Evolutionary conservation across 768 basidiomycete species (phyloP).

Genomic region (Steccherinum ochraceum): DNA sequence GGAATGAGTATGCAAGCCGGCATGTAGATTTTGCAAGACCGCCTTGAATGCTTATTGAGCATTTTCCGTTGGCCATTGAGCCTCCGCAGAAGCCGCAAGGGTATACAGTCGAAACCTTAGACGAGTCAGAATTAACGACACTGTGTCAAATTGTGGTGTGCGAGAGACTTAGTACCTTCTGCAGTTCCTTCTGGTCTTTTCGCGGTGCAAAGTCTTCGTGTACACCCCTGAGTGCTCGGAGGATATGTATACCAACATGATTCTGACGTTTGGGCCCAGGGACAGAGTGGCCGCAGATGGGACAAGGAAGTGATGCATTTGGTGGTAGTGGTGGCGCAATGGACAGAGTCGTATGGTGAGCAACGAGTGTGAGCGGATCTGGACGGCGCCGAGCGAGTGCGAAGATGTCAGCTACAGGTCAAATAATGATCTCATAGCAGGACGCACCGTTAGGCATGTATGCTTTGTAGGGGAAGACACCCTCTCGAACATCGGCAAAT

Average conservation of each 20-base stretch:
- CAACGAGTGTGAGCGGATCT: background rate
- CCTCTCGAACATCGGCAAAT: background rate
- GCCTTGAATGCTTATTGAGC: background rate
- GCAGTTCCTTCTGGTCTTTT: background rate
- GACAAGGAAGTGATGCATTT: background rate
- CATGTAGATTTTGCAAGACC: background rate
- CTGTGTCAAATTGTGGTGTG: background rate
- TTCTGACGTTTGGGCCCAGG: background rate
- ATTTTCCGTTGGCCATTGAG: background rate
- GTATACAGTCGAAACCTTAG: background rate
- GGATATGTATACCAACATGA: background rate
- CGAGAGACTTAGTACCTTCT: background rate
- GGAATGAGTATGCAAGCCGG: background rate
- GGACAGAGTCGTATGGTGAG: background rate
- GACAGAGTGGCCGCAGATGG: background rate
- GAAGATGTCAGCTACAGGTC: background rate
- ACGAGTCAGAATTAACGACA: background rate
- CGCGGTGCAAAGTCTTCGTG: background rate
- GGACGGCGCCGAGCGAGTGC: too few relatives aligned
- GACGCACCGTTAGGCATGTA: background rate
- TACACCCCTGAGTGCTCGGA: background rate
- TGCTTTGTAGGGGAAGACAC: background rate
- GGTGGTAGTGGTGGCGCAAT: background rate
- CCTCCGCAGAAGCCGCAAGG: background rate
- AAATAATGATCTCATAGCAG: background rate